Base-by-base conservation (phyloP, 176 grass and related monocot genomes). In the Eragrostis nindensis region DNA sequence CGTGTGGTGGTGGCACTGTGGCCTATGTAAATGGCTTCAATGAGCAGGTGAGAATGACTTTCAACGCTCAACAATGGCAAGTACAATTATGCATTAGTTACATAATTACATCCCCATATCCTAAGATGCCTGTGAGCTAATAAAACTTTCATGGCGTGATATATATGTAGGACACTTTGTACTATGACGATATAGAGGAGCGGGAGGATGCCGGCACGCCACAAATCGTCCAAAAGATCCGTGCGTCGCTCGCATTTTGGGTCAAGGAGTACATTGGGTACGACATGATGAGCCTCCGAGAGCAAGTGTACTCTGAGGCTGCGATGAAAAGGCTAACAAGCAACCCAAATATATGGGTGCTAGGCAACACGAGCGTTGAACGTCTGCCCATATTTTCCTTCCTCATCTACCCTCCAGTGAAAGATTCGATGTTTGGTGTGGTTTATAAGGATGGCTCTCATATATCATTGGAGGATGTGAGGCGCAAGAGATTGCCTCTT, bases 301-400 rank as follows among this genome's bases (percentile, higher is more conserved):
- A 59, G n/a, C 55, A 9, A 22, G 55, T 59, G 0, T 59, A 59
- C 55, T 59, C 55, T 9, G 55, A 59, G 55, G 24, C 55, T 8
- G 55, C 55, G 11, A 59, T 59, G 55, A 22, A 25, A 24, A 59
- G 55, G 55, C 55, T 59, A 24, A 25, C 9, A 2, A 26, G 57
- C 57, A 61, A 61, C 24, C 11, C 57, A 14, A 61, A 61, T 5
- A 14, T 61, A 27, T 39, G 45, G 15, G 62, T 97, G 15, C 84
- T 97, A 1, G 90, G 94, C 19, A 91, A 97, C 67, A 84, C 83
- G 16, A 11, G 6, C 4, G 88, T 25, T 0, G 17, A 86, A 7
- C 85, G 94, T 1, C 90, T 93, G 0, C 94, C 90, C 0, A 87
- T 97, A 54, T 87, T 97, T 74, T 97, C 94, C 0, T 93, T 97